Evolutionary conservation across 2,329 filamentous ascomycete species (phyloP).

Genomic region (Verticillium nubilum): DNA sequence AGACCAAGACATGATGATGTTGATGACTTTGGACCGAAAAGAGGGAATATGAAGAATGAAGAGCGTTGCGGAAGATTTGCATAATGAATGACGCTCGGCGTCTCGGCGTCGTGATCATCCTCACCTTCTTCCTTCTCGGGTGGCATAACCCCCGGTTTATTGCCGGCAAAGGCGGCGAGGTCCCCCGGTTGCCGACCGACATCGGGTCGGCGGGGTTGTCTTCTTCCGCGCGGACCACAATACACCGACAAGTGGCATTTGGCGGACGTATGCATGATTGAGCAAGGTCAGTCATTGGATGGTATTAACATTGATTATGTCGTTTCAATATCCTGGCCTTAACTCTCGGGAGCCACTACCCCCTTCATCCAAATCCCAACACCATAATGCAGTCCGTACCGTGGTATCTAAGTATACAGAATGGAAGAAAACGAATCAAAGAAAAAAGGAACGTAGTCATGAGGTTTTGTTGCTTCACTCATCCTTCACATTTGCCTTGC

Average conservation of each 20-base stretch:
- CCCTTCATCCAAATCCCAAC: not conserved
- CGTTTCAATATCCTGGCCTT: not conserved
- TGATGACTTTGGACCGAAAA: not conserved
- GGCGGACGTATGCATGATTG: not conserved
- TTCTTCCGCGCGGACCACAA: not conserved
- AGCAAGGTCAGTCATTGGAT: not conserved
- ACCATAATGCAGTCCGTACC: not conserved
- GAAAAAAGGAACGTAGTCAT: not conserved
- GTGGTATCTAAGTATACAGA: slow-evolving; percentile 1
- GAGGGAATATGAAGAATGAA: not conserved
- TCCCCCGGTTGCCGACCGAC: not conserved
- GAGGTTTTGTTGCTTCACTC: not conserved
- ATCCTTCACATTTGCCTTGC: slow-evolving; percentile 23
- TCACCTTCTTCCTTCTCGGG: not conserved
- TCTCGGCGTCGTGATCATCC: not conserved
- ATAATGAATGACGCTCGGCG: not conserved
- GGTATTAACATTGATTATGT: not conserved
- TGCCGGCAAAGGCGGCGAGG: not conserved
- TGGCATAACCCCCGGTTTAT: not conserved
- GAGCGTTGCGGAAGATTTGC: no score
- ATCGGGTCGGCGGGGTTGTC: not conserved
- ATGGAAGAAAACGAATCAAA: not conserved
- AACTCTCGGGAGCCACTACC: not conserved
- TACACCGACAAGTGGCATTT: not conserved
- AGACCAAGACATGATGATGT: not conserved